Percentiles rank a stretch among this genome's conserved stretches.
These are phyloP conservation scores for Kluyveromyces sp. DNA, from an alignment of 1,139 yeast genomes.

Conservation along the genomic window DNA sequence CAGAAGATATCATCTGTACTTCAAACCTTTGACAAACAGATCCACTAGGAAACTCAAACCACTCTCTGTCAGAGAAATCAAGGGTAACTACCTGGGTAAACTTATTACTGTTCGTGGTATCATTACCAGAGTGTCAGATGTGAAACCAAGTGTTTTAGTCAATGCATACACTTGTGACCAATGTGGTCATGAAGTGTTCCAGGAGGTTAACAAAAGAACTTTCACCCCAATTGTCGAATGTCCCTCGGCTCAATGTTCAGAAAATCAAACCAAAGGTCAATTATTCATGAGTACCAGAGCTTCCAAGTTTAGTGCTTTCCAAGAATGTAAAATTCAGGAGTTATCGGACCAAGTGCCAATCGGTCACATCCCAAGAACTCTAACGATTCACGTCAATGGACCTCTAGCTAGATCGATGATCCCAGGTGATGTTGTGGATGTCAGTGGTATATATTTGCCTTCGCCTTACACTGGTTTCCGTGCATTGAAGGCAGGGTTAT, in stretches of 20 bases:
- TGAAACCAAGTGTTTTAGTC: conserved; percentile 84
- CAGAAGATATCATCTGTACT: conserved; percentile 79
- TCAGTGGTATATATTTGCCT: conserved; percentile 88
- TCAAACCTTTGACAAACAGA: conserved; percentile 57
- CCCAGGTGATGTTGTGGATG: conserved; percentile 94
- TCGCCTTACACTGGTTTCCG: conserved; percentile 92
- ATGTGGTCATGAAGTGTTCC: conserved; percentile 95
- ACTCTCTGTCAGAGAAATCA: conserved; percentile 81
- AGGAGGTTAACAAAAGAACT: conserved; percentile 78
- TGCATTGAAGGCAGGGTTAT: conserved; percentile 83
- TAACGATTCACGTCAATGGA: conserved; percentile 83
- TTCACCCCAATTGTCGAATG: conserved; percentile 85
- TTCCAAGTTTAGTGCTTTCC: conserved; percentile 89
- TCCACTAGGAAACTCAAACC: conserved; percentile 38
- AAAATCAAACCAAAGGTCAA: conserved; percentile 80
- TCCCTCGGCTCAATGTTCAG: conserved; percentile 69
- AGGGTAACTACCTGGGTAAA: conserved; percentile 77
- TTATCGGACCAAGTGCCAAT: conserved; percentile 94
- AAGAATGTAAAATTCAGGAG: conserved; percentile 92
- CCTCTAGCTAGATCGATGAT: conserved; percentile 76
- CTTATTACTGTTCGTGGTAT: conserved; percentile 89
- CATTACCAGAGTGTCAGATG: conserved; percentile 92
- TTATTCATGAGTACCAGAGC: conserved; percentile 92
- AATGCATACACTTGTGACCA: conserved; percentile 96
- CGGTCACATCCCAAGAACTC: conserved; percentile 90